Percentiles rank a stretch among this genome's conserved stretches.
Evolutionary conservation across 2,329 filamentous ascomycete species (phyloP).

Genomic region (Chalaropsis thielavioides): DNA sequence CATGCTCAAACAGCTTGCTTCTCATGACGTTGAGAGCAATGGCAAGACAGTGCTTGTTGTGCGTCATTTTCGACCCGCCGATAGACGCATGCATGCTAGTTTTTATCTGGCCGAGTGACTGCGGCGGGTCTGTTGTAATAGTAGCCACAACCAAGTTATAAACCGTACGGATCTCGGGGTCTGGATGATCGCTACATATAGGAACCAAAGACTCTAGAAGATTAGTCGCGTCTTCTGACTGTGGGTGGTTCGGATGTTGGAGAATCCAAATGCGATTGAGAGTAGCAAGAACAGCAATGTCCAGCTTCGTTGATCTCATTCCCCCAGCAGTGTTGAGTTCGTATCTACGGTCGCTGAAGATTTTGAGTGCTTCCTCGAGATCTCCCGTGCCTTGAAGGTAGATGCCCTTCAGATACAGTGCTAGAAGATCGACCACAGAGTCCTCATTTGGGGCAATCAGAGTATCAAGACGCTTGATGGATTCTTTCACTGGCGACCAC

Average conservation of each 20-base stretch:
- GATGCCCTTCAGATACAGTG: slow-evolving; percentile 59
- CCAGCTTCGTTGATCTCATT: slow-evolving; percentile 39
- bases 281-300: slow-evolving; percentile 50
- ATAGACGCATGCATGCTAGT: slow-evolving; percentile 61
- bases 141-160: slow-evolving; percentile 63
- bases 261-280: slow-evolving; percentile 62
- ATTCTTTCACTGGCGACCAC: slow-evolving; percentile 49
- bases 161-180: slow-evolving; percentile 61
- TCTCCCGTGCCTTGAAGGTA: slow-evolving; percentile 66
- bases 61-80: slow-evolving; percentile 49
- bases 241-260: slow-evolving; percentile 43
- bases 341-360: slow-evolving; percentile 51
- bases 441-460: slow-evolving; percentile 29
- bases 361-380: slow-evolving; percentile 48
- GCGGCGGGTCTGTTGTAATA: slow-evolving; percentile 44
- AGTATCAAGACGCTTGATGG: slow-evolving; percentile 38
- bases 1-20: slow-evolving; percentile 63
- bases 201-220: slow-evolving; percentile 53
- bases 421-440: slow-evolving; percentile 34
- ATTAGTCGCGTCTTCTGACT: slow-evolving; percentile 43
- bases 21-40: slow-evolving; percentile 80
- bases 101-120: slow-evolving; percentile 63
- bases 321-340: slow-evolving; percentile 32
- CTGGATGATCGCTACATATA: slow-evolving; percentile 53
- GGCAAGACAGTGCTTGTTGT: slow-evolving; percentile 66